Evolutionary conservation across 1,139 yeast species (phyloP).

Genomic region (Nakaseomyces kungkrabaensis): DNA sequence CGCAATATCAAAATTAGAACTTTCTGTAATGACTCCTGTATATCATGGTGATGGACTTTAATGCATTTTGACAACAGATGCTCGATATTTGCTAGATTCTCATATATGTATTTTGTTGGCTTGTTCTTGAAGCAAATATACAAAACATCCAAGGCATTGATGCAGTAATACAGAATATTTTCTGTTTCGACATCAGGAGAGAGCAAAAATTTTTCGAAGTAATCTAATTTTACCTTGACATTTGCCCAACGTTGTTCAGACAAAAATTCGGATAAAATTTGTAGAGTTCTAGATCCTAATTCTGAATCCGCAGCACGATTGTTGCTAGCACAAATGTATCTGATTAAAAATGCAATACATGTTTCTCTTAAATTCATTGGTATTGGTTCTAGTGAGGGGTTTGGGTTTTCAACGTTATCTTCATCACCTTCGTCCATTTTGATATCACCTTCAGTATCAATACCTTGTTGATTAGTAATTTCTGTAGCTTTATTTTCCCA

Average conservation of each 20-base stretch:
- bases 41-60: constrained; percentile 73
- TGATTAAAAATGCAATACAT: constrained; percentile 78
- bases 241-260: constrained; percentile 78
- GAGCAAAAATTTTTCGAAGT: constrained; percentile 77
- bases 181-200: constrained; percentile 64
- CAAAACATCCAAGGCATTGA: constrained; percentile 85
- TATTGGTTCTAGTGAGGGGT: constrained; percentile 31
- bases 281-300: constrained; percentile 70
- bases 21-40: constrained; percentile 71
- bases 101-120: constrained; percentile 62
- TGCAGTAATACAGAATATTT: constrained; percentile 55
- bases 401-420: constrained; percentile 7
- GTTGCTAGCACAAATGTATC: constrained; percentile 81
- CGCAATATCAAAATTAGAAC: constrained; percentile 57
- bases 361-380: constrained; percentile 83
- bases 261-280: constrained; percentile 60
- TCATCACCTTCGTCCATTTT: constrained; percentile 15
- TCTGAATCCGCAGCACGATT: constrained; percentile 80
- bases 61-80: constrained; percentile 72
- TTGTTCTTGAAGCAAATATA: constrained; percentile 80
- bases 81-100: constrained; percentile 58
- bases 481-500: constrained; percentile 61
- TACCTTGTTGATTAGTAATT: constrained; percentile 14
- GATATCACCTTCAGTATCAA: constrained; percentile 26
- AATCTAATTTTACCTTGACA: constrained; percentile 69